Evolutionary conservation across 2,329 filamentous ascomycete genomes (phyloP).

Genomic region (Alternaria sp.): DNA sequence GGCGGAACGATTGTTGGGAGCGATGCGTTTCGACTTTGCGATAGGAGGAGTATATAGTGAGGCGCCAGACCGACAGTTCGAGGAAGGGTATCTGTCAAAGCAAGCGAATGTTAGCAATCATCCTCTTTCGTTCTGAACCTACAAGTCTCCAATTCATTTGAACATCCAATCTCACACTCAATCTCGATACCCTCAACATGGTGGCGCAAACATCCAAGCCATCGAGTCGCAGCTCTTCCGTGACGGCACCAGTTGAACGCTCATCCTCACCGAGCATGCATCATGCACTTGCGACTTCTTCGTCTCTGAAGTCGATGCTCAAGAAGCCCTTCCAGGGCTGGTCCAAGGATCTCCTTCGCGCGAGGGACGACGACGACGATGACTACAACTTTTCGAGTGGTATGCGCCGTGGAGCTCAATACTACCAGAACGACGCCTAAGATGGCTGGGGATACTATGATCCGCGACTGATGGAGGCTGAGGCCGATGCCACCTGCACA

Average conservation of each 20-base stretch:
- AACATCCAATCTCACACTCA: neutral
- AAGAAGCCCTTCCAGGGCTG: conserved; percentile 47
- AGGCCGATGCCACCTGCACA: neutral
- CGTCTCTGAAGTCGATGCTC: conserved; percentile 26
- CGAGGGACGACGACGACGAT: conserved; percentile 42
- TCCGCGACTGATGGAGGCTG: neutral
- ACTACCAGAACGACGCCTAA: conserved; percentile 9
- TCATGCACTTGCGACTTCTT: conserved; percentile 8
- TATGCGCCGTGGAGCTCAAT: conserved; percentile 22
- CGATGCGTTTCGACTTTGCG: neutral
- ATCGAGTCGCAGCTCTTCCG: conserved; percentile 10
- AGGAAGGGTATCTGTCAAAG: neutral
- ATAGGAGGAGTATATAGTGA: neutral
- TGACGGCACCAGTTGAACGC: neutral
- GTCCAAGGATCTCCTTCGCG: conserved; percentile 41
- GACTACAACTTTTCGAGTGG: conserved; percentile 46
- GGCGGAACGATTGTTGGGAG: conserved; percentile 6
- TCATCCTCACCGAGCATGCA: conserved; percentile 1
- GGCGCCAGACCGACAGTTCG: neutral
- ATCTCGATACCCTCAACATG: conserved; percentile 1
- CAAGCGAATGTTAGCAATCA: neutral
- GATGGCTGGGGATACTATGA: neutral
- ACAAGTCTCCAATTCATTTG: neutral
- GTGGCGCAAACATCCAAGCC: conserved; percentile 7
- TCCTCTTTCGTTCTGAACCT: neutral